A percentile compares a stretch with the other conserved stretches of the same genome.
phyloP scores from a whole-genome alignment of 495 filamentous ascomycete species.

The Astrothelium macrocarpum region DNA sequence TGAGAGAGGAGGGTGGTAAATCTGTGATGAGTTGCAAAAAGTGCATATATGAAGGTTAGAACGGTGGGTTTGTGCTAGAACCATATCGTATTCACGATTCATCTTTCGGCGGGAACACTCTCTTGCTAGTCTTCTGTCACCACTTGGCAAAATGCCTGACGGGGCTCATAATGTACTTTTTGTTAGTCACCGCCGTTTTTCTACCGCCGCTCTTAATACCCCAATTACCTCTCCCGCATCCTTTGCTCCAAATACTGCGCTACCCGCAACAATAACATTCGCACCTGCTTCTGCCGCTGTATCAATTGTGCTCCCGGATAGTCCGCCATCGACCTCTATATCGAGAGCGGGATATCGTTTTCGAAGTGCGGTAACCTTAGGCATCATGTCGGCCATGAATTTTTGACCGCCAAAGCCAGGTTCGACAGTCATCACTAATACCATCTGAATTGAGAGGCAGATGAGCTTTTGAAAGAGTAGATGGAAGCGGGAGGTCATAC shows the following conservation, averaged over 20 bases:
- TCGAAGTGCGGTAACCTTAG: slow-evolving; percentile 80
- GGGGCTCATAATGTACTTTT: not conserved
- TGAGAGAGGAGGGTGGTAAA: slow-evolving; percentile 27
- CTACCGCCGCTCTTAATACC: slow-evolving; percentile 67
- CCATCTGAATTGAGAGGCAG: slow-evolving; percentile 58
- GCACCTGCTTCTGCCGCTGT: slow-evolving; percentile 91
- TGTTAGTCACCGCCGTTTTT: slow-evolving; percentile 38
- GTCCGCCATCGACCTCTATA: slow-evolving; percentile 93
- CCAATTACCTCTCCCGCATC: slow-evolving; percentile 78
- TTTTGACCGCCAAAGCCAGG: slow-evolving; percentile 97
- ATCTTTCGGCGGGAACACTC: too few species aligned
- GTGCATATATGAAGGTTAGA: not conserved
- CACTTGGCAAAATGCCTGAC: too few species aligned
- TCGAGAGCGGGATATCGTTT: slow-evolving; percentile 79
- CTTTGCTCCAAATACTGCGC: slow-evolving; percentile 86
- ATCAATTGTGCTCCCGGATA: slow-evolving; percentile 82
- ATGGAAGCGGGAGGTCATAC: slow-evolving; percentile 49
- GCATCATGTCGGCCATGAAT: slow-evolving; percentile 92
- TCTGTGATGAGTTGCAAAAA: not conserved
- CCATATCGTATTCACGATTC: not conserved
- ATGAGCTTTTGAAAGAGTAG: not conserved
- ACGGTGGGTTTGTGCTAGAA: not conserved
- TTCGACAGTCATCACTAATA: slow-evolving; percentile 96
- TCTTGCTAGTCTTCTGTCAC: too few species aligned
- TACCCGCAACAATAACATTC: slow-evolving; percentile 97